Conservation (phyloP, 2,329 filamentous ascomycete genomes). For the Cladobotryum mycophilum region DNA sequence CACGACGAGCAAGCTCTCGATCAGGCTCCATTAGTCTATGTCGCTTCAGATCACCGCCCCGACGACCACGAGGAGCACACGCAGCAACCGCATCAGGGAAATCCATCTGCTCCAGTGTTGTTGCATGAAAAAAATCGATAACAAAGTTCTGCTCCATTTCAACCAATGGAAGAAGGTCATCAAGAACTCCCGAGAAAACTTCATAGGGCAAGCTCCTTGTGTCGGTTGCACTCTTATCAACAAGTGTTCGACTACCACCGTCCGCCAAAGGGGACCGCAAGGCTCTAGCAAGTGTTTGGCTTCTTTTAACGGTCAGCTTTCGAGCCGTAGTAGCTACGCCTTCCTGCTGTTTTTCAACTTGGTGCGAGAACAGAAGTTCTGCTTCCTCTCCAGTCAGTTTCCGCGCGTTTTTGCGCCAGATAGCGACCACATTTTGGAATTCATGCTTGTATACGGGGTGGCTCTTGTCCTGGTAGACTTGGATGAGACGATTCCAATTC, state of each 20-base stretch:
- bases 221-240: conserved; percentile 55
- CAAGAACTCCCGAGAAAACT: conserved; percentile 71
- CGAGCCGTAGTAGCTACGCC: conserved; percentile 69
- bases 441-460: conserved; percentile 74
- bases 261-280: conserved; percentile 64
- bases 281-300: conserved; percentile 74
- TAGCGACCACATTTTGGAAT: conserved; percentile 68
- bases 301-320: conserved; percentile 89
- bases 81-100: conserved; percentile 74
- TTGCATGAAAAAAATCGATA: conserved; percentile 93
- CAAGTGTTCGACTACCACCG: conserved; percentile 40
- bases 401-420: conserved; percentile 73
- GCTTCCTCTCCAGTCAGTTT: conserved; percentile 71
- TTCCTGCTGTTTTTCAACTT: conserved; percentile 79
- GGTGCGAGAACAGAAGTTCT: conserved; percentile 81
- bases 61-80: conserved; percentile 59
- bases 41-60: conserved; percentile 64
- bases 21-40: conserved; percentile 83
- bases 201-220: conserved; percentile 70
- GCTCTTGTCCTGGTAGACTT: conserved; percentile 72
- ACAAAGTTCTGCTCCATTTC: conserved; percentile 96
- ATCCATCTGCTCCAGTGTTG: conserved; percentile 73
- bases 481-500: conserved; percentile 75
- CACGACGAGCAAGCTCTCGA: conserved; percentile 73
- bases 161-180: conserved; percentile 76